Evolutionary conservation across 768 basidiomycete genomes (phyloP), one percentile per base, ranked within the genome.

Genomic region (Boletus vermiculosoides): DNA sequence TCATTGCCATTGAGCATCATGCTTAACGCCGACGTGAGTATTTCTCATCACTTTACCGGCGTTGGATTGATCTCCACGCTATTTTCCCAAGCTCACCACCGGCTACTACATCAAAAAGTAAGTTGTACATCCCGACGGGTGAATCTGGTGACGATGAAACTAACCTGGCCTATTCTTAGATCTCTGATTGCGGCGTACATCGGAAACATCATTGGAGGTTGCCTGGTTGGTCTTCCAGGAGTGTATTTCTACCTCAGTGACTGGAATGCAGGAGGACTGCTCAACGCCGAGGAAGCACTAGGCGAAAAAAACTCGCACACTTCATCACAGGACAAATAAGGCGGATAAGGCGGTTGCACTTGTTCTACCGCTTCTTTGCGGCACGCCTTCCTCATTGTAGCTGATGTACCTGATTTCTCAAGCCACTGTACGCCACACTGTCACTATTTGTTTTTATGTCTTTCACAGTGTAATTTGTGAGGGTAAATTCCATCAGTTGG

Each of bases 1-100:
- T 87, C 83, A 4, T 72, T 90, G 9, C 86, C 86, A 0, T 68
- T 89, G 37, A 79, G 86, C 10, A 88, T 90, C 34, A 83, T 89
- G 80, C 83, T 88, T 63, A 80, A 83, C 23, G 84, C 86, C 28
- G 71, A 82, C 50, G 87, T 87, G 67, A 62, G 84, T 71, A 13
- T 15, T 52, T 44, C 41, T 23, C n/a, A 20, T 31, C 30, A 16
- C 30, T 55, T n/a, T 20, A n/a, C 20, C 31, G 15, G 15, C 30
- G 23, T 45, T 18, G 36, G n/a, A 51, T 41, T 58, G 50, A 65
- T 47, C 39, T 37, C 23, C 25, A 16, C 3, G 12, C 3, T 45
- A 12, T 12, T 39, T 48, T 36, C 33, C 16, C 45, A 53, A 71
- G 69, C 59, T 71, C 49, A 72, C 62, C 1, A 72, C 73, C 15